Conservation (phyloP, 148 eudicot species). For the Dysphania ambrosioides region DNA sequence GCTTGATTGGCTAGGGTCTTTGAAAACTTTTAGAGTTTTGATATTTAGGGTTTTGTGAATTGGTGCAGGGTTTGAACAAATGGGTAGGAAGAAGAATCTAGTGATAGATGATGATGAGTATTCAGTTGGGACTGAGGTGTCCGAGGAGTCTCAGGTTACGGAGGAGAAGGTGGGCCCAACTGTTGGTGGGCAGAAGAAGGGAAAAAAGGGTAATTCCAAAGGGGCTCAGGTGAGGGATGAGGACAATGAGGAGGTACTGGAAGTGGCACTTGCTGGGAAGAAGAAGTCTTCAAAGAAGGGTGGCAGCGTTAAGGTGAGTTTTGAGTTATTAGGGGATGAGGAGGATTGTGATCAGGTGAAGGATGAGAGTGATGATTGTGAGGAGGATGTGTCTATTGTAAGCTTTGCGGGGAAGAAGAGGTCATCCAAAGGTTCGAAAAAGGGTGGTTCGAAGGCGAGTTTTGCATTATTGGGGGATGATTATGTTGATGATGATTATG, state of each 20-base stretch:
- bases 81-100: conserved; percentile 51
- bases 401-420: conserved; percentile 34
- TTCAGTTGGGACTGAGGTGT: conserved; percentile 46
- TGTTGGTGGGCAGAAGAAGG: conserved; percentile 49
- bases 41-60: background rate
- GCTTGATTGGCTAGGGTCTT: background rate
- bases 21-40: no score
- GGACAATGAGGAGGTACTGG: conserved; percentile 25
- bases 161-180: conserved; percentile 41
- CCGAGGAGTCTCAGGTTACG: conserved; percentile 42
- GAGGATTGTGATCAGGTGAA: conserved; percentile 36
- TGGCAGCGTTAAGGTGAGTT: conserved; percentile 35
- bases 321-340: conserved; percentile 58
- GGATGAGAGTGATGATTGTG: conserved; percentile 38
- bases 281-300: conserved; percentile 53
- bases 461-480: conserved; percentile 52
- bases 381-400: conserved; percentile 42
- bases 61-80: background rate
- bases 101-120: conserved; percentile 82
- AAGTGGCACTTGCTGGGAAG: conserved; percentile 40
- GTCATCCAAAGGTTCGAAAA: conserved; percentile 34
- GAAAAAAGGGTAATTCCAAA: conserved; percentile 56
- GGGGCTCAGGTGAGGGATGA: conserved; percentile 25
- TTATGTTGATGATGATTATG: conserved; percentile 29
- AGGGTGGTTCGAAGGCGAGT: conserved; percentile 21